Percentiles rank a stretch among this genome's conserved stretches.
Conservation (phyloP, 805 yeast genomes). For the Nakazawaea siamensis region DNA sequence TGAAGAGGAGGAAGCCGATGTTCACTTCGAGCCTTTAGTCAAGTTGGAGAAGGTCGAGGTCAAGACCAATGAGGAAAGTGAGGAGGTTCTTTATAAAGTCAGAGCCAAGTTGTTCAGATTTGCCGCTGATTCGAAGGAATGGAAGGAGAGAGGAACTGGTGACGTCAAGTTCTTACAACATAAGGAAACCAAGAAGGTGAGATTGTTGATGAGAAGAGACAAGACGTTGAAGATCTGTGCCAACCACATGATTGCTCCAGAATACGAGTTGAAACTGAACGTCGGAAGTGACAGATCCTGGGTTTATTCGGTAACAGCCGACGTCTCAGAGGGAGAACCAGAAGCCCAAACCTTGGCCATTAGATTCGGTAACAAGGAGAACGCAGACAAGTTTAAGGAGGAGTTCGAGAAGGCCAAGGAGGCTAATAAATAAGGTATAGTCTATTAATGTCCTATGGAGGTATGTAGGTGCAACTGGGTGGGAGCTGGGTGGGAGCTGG, state of each 20-base stretch:
- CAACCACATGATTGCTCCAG: conserved; percentile 82
- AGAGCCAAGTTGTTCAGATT: conserved; percentile 94
- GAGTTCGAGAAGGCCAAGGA: conserved; percentile 82
- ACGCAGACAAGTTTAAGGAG: conserved; percentile 93
- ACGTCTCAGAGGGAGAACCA: conserved; percentile 90
- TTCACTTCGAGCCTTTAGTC: conserved; percentile 94
- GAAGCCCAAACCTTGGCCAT: conserved; percentile 96
- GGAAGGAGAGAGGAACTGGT: conserved; percentile 99
- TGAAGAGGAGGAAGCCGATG: conserved; percentile 67
- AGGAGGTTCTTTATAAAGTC: conserved; percentile 74
- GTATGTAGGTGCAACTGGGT: no score
- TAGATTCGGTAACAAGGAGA: conserved; percentile 85
- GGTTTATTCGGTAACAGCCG: conserved; percentile 95
- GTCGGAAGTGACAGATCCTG: conserved; percentile 97
- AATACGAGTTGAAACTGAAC: conserved; percentile 79
- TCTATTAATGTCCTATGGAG: no score
- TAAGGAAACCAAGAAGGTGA: conserved; percentile 71
- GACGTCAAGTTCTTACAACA: conserved; percentile 94
- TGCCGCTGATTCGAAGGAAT: conserved; percentile 72
- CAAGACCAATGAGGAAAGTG: conserved; percentile 90
- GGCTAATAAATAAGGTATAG: conserved; percentile 41
- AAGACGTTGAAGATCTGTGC: conserved; percentile 98
- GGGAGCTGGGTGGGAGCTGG: no score
- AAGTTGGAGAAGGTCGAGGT: conserved; percentile 93
- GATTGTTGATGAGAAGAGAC: conserved; percentile 98